Percentiles rank a stretch among this genome's conserved stretches.
Conservation (phyloP, 176 grass and related monocot species). For the Cenchrus purpureus region DNA sequence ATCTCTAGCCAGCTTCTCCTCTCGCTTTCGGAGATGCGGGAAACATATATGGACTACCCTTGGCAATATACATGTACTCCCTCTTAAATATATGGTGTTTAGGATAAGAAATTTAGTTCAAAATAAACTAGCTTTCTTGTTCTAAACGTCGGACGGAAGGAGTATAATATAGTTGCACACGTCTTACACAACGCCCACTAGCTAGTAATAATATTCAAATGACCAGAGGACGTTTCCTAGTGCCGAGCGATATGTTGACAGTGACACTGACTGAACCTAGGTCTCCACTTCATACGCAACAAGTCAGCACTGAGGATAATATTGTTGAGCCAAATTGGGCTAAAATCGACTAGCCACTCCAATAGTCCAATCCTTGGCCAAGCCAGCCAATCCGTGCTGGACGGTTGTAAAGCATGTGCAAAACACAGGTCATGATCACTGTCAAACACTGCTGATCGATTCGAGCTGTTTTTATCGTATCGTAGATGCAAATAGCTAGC, state of each 20-base stretch:
- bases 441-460: constrained; percentile 20
- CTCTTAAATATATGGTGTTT: no score
- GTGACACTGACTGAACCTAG: background rate
- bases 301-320: background rate
- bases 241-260: background rate
- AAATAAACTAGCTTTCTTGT: no score
- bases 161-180: background rate
- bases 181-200: constrained; percentile 10
- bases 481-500: constrained; percentile 20
- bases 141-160: no score
- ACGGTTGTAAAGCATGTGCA: constrained; percentile 1
- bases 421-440: background rate
- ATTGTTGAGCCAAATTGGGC: background rate
- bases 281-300: background rate
- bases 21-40: background rate
- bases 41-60: background rate
- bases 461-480: background rate
- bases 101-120: no score
- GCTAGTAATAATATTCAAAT: background rate
- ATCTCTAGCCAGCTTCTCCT: background rate
- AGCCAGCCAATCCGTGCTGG: background rate
- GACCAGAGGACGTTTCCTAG: background rate
- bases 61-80: no score
- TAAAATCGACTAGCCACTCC: background rate
- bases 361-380: background rate